These are phyloP conservation scores for Macrotyloma uniflorum DNA, from an alignment of 306 rosid genomes.

Conservation along the genomic window DNA sequence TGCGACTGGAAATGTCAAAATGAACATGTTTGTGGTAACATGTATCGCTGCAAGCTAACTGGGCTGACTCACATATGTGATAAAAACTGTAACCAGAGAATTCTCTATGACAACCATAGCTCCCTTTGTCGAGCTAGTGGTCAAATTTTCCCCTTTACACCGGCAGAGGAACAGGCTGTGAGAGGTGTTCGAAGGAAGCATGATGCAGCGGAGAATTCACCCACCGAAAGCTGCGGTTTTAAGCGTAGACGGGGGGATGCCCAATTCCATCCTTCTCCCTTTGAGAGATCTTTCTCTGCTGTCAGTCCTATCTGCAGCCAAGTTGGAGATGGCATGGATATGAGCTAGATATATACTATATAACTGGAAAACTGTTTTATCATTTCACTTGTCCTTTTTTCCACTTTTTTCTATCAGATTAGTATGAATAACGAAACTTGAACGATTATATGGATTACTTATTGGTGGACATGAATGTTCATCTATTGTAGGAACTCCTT, in stretches of 20 bases:
- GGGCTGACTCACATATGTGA: conserved; percentile 98
- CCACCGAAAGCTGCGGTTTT: conserved; percentile 59
- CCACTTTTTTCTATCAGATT: conserved; percentile 39
- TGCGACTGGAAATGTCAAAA: conserved; percentile 98
- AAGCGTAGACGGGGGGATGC: conserved; percentile 84
- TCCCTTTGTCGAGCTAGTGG: conserved; percentile 89
- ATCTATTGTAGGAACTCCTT: conserved; percentile 67
- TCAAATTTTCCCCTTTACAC: conserved; percentile 69
- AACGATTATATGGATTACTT: conserved; percentile 48
- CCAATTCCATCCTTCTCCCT: conserved; percentile 81
- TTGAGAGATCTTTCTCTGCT: conserved; percentile 81
- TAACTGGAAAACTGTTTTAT: conserved; percentile 43
- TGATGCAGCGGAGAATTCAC: conserved; percentile 62
- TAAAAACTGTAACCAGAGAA: conserved; percentile 95
- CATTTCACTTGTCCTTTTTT: conserved; percentile 46
- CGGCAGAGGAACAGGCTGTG: conserved; percentile 77
- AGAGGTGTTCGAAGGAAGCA: conserved; percentile 86
- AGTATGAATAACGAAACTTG: conserved; percentile 58
- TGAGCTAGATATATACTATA: conserved; percentile 62
- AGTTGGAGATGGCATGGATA: conserved; percentile 92
- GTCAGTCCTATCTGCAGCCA: conserved; percentile 86
- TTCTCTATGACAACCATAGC: conserved; percentile 93
- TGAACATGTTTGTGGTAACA: conserved; percentile 89
- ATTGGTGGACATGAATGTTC: conserved; percentile 63
- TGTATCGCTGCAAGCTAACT: conserved; percentile 92